A percentile compares a stretch with the other conserved stretches of the same genome.
phyloP scores from a whole-genome alignment of 768 basidiomycete genomes.

The Leccinum incarnatum region DNA sequence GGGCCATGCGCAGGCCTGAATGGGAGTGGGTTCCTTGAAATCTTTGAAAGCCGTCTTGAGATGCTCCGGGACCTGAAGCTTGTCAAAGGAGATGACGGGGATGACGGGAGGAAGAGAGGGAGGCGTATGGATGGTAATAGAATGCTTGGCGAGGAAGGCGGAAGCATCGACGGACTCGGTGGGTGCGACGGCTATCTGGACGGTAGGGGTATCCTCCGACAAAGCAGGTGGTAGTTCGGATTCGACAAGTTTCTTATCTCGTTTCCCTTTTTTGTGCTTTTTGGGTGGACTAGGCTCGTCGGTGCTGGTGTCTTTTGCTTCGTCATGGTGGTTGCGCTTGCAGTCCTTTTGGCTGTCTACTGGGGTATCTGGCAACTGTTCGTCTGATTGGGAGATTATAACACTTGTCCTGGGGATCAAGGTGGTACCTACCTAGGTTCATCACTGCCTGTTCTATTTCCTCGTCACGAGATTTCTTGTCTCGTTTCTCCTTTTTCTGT shows the following conservation, averaged over 20 bases:
- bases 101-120: constrained; percentile 42
- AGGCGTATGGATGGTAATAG: constrained; percentile 67
- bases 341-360: constrained; percentile 19
- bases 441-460: not conserved
- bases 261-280: constrained; percentile 29
- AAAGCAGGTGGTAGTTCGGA: constrained; percentile 3
- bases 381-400: not conserved
- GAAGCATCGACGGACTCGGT: constrained; percentile 40
- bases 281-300: constrained; percentile 16
- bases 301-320: not conserved
- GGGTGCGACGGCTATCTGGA: constrained; percentile 14
- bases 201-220: constrained; percentile 15
- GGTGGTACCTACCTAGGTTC: constrained; percentile 4
- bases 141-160: constrained; percentile 68
- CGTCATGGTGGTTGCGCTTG: constrained; percentile 24
- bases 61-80: constrained; percentile 62
- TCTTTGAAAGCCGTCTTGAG: constrained; percentile 61
- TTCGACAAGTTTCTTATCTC: constrained; percentile 7
- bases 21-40: constrained; percentile 90
- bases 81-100: constrained; percentile 74
- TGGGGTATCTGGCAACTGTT: constrained; percentile 2
- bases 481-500: not conserved
- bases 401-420: not conserved
- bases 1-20: constrained; percentile 96
- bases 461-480: not conserved